phyloP scores from a whole-genome alignment of 2,329 filamentous ascomycete genomes.

The Onygenales sp. region DNA sequence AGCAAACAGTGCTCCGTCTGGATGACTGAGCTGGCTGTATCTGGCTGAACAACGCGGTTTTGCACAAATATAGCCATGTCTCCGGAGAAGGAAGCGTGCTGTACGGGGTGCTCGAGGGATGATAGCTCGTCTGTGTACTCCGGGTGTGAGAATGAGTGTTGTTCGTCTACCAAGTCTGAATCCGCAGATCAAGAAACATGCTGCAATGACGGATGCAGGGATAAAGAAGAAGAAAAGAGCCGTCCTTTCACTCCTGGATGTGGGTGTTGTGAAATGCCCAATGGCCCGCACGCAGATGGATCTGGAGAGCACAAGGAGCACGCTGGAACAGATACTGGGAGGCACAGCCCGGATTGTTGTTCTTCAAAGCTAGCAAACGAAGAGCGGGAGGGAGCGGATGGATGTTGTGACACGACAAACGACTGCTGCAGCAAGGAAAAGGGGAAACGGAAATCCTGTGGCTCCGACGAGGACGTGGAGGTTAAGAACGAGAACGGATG shows the following conservation, averaged over 20 bases:
- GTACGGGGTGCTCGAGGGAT: not conserved
- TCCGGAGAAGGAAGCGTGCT: not conserved
- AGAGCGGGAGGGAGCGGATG: not conserved
- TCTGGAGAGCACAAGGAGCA: not conserved
- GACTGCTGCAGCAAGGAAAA: not conserved
- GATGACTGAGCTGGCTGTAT: not conserved
- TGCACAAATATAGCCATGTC: not conserved
- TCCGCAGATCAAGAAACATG: not conserved
- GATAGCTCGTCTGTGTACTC: not conserved
- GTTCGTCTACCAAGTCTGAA: not conserved
- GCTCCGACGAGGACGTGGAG: not conserved
- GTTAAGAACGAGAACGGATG: not conserved
- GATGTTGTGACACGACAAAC: not conserved
- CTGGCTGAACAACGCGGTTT: not conserved
- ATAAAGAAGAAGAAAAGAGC: not conserved
- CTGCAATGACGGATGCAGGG: not conserved
- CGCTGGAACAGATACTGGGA: not conserved
- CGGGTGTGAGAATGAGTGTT: not conserved
- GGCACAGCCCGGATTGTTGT: not conserved
- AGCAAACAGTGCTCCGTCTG: not conserved
- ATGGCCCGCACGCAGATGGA: not conserved
- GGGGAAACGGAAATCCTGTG: not conserved
- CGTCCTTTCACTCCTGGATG: not conserved
- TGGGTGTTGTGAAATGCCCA: not conserved
- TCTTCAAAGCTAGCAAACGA: not conserved